Evolutionary conservation across 2,329 filamentous ascomycete species (phyloP).

Genomic region (Talaromyces sp.): DNA sequence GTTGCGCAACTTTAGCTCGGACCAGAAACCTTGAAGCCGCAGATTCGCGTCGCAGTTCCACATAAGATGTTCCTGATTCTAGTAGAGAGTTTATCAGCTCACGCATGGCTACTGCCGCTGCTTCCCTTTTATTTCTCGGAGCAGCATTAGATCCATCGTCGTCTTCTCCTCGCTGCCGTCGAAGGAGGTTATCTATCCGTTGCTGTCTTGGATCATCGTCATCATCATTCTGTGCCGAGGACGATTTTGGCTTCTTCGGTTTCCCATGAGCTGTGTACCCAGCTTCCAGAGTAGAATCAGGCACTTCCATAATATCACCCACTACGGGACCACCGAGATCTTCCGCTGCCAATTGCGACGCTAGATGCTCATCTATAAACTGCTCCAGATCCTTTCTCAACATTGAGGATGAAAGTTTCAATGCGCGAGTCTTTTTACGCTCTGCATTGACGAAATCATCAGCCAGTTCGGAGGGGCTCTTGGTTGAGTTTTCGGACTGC

Average conservation of each 20-base stretch:
- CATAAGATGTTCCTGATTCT: constrained; percentile 47
- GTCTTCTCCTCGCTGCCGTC: constrained; percentile 25
- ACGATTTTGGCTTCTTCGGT: constrained; percentile 37
- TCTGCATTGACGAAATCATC: constrained; percentile 62
- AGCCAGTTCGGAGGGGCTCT: constrained; percentile 60
- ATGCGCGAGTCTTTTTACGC: constrained; percentile 55
- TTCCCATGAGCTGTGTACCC: constrained; percentile 55
- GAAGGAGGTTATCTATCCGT: constrained; percentile 52
- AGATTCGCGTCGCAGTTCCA: constrained; percentile 49
- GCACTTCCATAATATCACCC: constrained; percentile 66
- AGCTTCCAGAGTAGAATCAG: constrained; percentile 51
- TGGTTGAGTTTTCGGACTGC: constrained; percentile 55
- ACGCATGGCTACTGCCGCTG: constrained; percentile 48
- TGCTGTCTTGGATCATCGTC: constrained; percentile 40
- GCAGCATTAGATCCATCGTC: constrained; percentile 23
- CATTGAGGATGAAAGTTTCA: constrained; percentile 59
- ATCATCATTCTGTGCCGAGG: constrained; percentile 27
- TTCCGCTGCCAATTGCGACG: constrained; percentile 75
- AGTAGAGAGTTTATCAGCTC: constrained; percentile 48
- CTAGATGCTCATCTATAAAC: constrained; percentile 70
- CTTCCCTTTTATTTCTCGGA: constrained; percentile 44
- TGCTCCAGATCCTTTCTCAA: constrained; percentile 63
- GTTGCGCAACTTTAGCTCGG: constrained; percentile 54
- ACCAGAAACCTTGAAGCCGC: constrained; percentile 54
- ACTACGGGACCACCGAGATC: constrained; percentile 80